phyloP scores from a whole-genome alignment of 1,139 yeast genomes.

The Pichia sp. region DNA sequence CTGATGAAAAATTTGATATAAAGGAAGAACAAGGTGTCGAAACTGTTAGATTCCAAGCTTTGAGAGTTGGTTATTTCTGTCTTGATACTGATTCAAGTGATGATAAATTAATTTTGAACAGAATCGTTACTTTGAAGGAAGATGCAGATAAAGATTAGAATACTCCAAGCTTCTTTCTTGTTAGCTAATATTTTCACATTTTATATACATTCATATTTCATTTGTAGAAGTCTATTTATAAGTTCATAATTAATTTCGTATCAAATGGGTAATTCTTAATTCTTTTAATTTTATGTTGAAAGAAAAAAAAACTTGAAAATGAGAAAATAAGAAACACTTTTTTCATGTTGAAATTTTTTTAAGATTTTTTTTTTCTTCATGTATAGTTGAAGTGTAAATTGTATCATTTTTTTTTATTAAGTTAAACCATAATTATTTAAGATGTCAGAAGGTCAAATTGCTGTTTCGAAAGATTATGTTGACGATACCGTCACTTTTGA shows the following conservation, averaged over 20 bases:
- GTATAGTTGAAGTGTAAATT: neutral
- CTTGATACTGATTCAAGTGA: conserved; percentile 70
- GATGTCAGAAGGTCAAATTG: conserved; percentile 19
- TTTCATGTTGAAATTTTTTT: neutral
- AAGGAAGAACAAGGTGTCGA: conserved; percentile 60
- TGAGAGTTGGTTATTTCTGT: conserved; percentile 95
- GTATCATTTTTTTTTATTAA: neutral
- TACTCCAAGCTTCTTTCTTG: neutral
- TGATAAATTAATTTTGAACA: conserved; percentile 62
- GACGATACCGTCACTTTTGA: conserved; percentile 71
- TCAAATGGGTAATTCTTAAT: too few species aligned
- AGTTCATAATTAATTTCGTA: neutral
- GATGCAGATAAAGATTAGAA: conserved; percentile 39
- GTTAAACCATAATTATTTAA: neutral
- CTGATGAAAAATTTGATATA: conserved; percentile 64
- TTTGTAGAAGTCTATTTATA: neutral
- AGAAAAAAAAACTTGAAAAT: neutral
- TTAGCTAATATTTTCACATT: neutral
- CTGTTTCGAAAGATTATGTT: conserved; percentile 59
- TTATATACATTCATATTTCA: neutral
- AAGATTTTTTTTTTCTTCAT: neutral
- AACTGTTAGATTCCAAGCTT: conserved; percentile 94
- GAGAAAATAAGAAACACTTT: neutral
- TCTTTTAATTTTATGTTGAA: neutral
- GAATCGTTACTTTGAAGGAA: conserved; percentile 88